Evolutionary conservation across 495 filamentous ascomycete species (phyloP).

Genomic region (Lophiostoma macrostomum): DNA sequence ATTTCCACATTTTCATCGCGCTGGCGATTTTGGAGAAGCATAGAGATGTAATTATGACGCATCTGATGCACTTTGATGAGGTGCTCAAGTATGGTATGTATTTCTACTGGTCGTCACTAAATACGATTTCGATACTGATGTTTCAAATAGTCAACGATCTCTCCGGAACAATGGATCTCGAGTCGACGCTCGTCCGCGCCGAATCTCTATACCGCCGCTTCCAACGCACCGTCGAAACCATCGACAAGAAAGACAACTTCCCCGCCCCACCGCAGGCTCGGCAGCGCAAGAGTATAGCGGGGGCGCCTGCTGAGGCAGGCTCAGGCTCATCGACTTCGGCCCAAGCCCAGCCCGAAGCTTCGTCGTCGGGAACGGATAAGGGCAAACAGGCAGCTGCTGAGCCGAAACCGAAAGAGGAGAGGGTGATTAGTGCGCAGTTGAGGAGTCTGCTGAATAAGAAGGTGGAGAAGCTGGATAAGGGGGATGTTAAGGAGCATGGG

Average conservation of each 20-base stretch:
- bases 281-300: constrained; percentile 44
- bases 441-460: constrained; percentile 70
- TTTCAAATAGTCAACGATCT: constrained; percentile 79
- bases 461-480: constrained; percentile 59
- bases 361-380: constrained; percentile 21
- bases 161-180: constrained; percentile 84
- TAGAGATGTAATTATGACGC: constrained; percentile 87
- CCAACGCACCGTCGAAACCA: constrained; percentile 77
- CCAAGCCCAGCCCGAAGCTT: constrained; percentile 21
- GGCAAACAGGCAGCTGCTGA: constrained; percentile 36
- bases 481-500: constrained; percentile 44
- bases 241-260: constrained; percentile 82
- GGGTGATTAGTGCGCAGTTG: constrained; percentile 78
- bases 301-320: constrained; percentile 33
- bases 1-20: constrained; percentile 92
- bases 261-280: constrained; percentile 60
- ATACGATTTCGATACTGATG: no score
- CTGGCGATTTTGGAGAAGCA: constrained; percentile 96
- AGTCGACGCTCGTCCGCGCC: constrained; percentile 77
- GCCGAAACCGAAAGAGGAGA: constrained; percentile 53
- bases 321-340: constrained; percentile 20
- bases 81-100: constrained; percentile 87
- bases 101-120: background rate
- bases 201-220: constrained; percentile 87
- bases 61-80: constrained; percentile 93